A percentile compares a stretch with the other conserved stretches of the same genome.
phyloP scores from a whole-genome alignment of 352 stramenopile species.

The Phytophthora pistaciae region DNA sequence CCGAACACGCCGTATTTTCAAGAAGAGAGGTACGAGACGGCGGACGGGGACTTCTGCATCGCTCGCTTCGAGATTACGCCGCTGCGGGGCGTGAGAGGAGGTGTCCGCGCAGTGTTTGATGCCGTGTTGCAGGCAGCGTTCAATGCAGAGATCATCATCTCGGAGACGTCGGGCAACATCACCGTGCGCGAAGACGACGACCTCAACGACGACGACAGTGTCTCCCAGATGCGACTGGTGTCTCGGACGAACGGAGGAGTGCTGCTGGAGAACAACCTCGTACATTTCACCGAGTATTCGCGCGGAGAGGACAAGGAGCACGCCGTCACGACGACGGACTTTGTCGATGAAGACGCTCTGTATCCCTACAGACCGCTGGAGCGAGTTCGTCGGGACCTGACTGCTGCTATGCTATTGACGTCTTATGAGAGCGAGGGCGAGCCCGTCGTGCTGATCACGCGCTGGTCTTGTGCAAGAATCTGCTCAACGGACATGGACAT shows the following conservation, averaged over 20 bases:
- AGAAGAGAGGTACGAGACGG: conserved; percentile 52
- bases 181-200: conserved; percentile 78
- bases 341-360: conserved; percentile 51
- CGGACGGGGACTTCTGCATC: conserved; percentile 50
- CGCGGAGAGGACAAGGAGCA: conserved; percentile 19
- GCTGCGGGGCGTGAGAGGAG: conserved; percentile 41
- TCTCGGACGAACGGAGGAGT: conserved; percentile 38
- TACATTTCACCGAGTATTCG: conserved; percentile 41
- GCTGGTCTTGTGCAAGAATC: conserved; percentile 36
- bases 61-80: conserved; percentile 53
- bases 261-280: conserved; percentile 44
- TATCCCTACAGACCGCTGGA: conserved; percentile 54
- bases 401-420: conserved; percentile 35
- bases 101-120: conserved; percentile 59
- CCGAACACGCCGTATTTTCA: conserved; percentile 37
- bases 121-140: conserved; percentile 51
- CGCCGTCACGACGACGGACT: conserved; percentile 46
- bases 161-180: conserved; percentile 65
- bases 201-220: conserved; percentile 39
- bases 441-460: conserved; percentile 29
- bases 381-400: conserved; percentile 48
- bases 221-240: conserved; percentile 57
- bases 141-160: conserved; percentile 75
- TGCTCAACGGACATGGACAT: conserved; percentile 34
- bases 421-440: conserved; percentile 25